Evolutionary conservation across 2,329 filamentous ascomycete genomes (phyloP).

Genomic region (Graphiopsis chlorocephala): DNA sequence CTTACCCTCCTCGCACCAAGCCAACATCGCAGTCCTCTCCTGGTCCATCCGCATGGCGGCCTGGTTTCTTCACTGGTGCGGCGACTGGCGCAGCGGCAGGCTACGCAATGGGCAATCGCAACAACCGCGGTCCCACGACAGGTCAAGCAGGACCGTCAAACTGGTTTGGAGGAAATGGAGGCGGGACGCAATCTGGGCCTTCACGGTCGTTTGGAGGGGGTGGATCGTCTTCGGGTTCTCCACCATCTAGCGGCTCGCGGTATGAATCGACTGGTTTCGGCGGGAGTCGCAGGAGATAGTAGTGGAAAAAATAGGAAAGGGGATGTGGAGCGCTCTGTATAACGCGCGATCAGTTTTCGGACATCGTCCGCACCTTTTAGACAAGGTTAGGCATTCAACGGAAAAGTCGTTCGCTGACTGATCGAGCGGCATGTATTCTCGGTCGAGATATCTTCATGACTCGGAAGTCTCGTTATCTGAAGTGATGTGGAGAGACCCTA

Average conservation of each 20-base stretch:
- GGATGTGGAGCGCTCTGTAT: background rate
- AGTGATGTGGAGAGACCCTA: background rate
- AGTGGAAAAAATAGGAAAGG: background rate
- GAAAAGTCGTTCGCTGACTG: background rate
- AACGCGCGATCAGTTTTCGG: background rate
- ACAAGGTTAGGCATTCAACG: constrained; percentile 2
- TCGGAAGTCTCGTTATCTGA: background rate
- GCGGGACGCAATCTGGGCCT: background rate
- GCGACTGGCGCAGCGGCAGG: constrained; percentile 66
- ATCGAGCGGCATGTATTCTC: background rate
- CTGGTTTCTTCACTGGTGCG: constrained; percentile 73
- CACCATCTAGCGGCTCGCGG: constrained; percentile 7
- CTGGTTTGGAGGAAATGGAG: constrained; percentile 24
- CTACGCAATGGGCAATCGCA: constrained; percentile 57
- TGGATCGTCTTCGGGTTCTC: background rate
- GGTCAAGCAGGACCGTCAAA: constrained; percentile 34
- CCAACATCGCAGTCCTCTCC: constrained; percentile 5
- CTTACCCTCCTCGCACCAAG: constrained; percentile 14
- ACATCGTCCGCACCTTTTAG: background rate
- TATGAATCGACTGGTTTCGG: constrained; percentile 17
- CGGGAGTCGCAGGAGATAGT: constrained; percentile 13
- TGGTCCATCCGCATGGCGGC: constrained; percentile 54
- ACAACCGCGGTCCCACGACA: constrained; percentile 27
- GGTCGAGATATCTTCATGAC: background rate
- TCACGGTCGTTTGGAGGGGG: constrained; percentile 7